These are phyloP conservation scores for Candida michaelii DNA, from an alignment of 805 yeast genomes.

Conservation along the genomic window DNA sequence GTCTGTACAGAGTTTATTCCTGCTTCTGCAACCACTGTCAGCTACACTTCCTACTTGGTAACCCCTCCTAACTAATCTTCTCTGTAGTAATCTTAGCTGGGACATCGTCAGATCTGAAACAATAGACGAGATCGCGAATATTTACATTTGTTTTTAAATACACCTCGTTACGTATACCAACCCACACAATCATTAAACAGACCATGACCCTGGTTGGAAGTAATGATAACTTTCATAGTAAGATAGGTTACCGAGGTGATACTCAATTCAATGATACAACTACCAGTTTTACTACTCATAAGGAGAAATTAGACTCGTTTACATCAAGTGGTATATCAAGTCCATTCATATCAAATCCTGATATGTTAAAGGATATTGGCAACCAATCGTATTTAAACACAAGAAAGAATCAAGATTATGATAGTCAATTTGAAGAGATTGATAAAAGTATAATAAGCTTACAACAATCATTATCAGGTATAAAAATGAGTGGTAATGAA, in stretches of 20 bases:
- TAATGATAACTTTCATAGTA: neutral
- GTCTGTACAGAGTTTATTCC: too few relatives aligned
- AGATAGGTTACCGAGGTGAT: neutral
- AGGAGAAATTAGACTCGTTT: neutral
- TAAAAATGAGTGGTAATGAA: constrained; percentile 10
- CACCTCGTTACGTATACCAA: neutral
- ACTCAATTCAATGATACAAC: neutral
- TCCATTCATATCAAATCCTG: constrained; percentile 22
- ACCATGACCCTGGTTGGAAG: constrained; percentile 1
- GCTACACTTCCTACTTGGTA: too few relatives aligned
- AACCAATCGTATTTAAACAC: constrained; percentile 1
- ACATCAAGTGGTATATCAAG: constrained; percentile 14
- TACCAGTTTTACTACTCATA: neutral
- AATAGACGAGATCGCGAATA: constrained; percentile 8
- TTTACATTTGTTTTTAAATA: constrained; percentile 3
- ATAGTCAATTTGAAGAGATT: constrained; percentile 8
- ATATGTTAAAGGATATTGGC: constrained; percentile 8
- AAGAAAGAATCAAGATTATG: neutral
- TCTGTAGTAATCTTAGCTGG: neutral
- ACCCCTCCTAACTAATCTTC: too few relatives aligned
- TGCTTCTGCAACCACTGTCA: too few relatives aligned
- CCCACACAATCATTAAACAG: neutral
- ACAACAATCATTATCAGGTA: constrained; percentile 14
- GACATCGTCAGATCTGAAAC: constrained; percentile 1
- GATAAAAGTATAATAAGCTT: constrained; percentile 16